Conservation (phyloP, 1,284 basidiomycete genomes). For the Ganoderma sp. region DNA sequence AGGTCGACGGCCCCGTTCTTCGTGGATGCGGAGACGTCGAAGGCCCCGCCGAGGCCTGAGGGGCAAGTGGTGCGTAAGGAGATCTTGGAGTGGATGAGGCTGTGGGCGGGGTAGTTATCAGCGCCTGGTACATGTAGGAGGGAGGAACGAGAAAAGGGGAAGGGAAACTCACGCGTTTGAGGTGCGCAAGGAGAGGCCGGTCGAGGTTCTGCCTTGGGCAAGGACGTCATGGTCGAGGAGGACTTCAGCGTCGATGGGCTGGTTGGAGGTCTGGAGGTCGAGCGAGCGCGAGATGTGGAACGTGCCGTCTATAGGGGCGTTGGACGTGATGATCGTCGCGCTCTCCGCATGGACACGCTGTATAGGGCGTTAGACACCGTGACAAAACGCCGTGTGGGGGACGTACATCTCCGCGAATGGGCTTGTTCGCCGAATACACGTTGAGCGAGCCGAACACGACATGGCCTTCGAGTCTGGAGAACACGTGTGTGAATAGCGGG, state of each 20-base stretch:
- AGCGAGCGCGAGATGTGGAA: slow-evolving; percentile 46
- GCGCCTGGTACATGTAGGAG: not conserved
- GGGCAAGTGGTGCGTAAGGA: slow-evolving; percentile 35
- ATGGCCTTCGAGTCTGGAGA: slow-evolving; percentile 23
- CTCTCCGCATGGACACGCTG: slow-evolving; percentile 45
- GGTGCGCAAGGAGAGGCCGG: slow-evolving; percentile 40
- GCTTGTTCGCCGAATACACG: slow-evolving; percentile 24
- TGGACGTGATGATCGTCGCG: slow-evolving; percentile 42
- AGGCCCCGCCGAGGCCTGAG: slow-evolving; percentile 34
- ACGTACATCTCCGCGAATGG: slow-evolving; percentile 29
- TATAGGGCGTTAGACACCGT: not conserved
- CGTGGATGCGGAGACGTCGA: slow-evolving; percentile 40
- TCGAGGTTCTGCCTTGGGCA: slow-evolving; percentile 28
- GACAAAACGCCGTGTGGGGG: no score
- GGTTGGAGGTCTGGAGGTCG: slow-evolving; percentile 46
- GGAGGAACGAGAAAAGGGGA: not conserved
- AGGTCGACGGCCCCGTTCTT: slow-evolving; percentile 40
- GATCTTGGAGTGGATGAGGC: slow-evolving; percentile 40
- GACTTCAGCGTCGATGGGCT: slow-evolving; percentile 44
- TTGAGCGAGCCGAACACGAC: slow-evolving; percentile 31
- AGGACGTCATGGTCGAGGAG: slow-evolving; percentile 42
- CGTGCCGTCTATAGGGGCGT: slow-evolving; percentile 48
- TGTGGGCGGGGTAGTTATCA: slow-evolving; percentile 5
- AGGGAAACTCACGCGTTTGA: slow-evolving; percentile 41
- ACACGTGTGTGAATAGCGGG: slow-evolving; percentile 31